Conservation (phyloP, 192 early-diverging fungal species). For the Mortierella claussenii region DNA sequence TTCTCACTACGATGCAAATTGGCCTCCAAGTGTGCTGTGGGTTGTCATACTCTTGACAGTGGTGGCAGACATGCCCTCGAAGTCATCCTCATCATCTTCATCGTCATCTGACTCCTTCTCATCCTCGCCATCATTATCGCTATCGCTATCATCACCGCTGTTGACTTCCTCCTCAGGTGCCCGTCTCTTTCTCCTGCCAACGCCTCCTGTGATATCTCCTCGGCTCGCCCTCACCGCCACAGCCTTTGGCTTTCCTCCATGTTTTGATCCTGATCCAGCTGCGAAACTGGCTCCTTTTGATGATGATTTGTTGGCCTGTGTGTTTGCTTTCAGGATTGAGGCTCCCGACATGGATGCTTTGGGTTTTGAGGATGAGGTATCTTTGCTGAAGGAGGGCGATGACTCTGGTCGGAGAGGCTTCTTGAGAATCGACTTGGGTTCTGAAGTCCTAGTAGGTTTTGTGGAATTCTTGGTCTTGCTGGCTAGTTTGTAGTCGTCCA, state of each 20-base stretch:
- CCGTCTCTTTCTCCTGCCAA: constrained; percentile 26
- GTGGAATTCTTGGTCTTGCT: background rate
- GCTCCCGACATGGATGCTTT: constrained; percentile 39
- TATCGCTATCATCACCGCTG: constrained; percentile 44
- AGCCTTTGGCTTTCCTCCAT: constrained; percentile 18
- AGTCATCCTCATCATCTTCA: constrained; percentile 54
- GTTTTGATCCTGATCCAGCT: constrained; percentile 5
- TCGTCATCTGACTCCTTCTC: constrained; percentile 53
- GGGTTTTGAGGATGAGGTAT: constrained; percentile 40
- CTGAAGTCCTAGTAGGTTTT: constrained; percentile 9
- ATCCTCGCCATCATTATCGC: constrained; percentile 54
- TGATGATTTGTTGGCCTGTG: constrained; percentile 21
- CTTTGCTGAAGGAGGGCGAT: background rate
- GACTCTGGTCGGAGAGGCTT: constrained; percentile 32
- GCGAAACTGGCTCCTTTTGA: background rate
- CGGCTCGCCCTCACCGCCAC: constrained; percentile 27
- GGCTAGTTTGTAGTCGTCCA: constrained; percentile 25
- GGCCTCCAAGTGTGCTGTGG: background rate
- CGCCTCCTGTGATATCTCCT: constrained; percentile 48
- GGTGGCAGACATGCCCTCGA: constrained; percentile 49
- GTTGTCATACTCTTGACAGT: constrained; percentile 33
- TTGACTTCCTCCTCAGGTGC: constrained; percentile 26
- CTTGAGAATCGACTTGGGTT: constrained; percentile 43
- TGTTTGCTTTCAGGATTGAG: constrained; percentile 45
- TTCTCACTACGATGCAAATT: too few species aligned